Conservation (phyloP, 306 rosid species). For the Gynostemma pentaphyllum region DNA sequence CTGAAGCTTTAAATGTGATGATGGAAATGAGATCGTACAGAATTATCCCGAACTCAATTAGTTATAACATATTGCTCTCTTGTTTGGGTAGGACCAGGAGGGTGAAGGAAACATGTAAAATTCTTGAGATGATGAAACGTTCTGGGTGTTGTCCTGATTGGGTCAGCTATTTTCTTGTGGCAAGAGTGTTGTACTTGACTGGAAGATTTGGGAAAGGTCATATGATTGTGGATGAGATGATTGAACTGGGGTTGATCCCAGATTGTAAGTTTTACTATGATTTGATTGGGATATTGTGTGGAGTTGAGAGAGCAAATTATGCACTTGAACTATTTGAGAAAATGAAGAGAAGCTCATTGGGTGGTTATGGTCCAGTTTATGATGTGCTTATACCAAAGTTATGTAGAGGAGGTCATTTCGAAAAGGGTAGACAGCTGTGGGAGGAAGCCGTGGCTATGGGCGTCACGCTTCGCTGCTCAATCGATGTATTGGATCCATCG, state of each 20-base stretch:
- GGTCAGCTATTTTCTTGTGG: constrained; percentile 62
- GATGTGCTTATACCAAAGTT: constrained; percentile 75
- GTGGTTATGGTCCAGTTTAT: constrained; percentile 73
- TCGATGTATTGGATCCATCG: constrained; percentile 62
- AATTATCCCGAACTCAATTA: constrained; percentile 40
- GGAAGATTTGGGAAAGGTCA: constrained; percentile 76
- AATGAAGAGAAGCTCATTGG: constrained; percentile 61
- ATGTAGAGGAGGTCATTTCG: constrained; percentile 59
- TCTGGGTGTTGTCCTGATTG: constrained; percentile 52
- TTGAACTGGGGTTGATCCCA: constrained; percentile 40
- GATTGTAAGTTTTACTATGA: constrained; percentile 58
- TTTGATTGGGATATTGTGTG: constrained; percentile 73
- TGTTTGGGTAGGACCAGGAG: constrained; percentile 68
- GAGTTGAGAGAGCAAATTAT: constrained; percentile 55
- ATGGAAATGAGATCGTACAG: constrained; percentile 64
- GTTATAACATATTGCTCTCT: constrained; percentile 60
- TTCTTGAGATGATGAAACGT: constrained; percentile 48
- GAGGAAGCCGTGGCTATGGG: constrained; percentile 57
- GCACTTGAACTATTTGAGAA: constrained; percentile 66
- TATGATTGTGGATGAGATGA: constrained; percentile 59
- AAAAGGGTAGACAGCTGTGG: constrained; percentile 70
- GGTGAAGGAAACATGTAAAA: constrained; percentile 58
- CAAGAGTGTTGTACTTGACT: constrained; percentile 48
- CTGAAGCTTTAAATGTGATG: constrained; percentile 73
- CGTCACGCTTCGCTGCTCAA: constrained; percentile 46